phyloP scores from a whole-genome alignment of 208 protist genomes.

The Borovskyia barvae region DNA sequence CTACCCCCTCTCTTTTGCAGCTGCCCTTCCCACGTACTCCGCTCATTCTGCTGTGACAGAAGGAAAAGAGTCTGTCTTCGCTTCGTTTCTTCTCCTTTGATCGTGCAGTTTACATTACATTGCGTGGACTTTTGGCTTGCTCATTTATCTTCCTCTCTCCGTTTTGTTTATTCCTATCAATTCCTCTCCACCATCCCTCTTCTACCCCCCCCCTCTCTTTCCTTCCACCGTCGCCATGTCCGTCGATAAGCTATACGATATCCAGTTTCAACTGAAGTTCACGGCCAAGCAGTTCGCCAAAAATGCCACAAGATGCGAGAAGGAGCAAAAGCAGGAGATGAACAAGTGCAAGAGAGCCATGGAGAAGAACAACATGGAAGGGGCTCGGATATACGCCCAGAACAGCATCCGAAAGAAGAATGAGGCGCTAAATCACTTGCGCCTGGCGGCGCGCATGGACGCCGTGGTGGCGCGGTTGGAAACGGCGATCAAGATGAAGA shows the following conservation, averaged over 20 bases:
- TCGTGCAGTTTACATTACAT: no score
- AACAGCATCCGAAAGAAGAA: conserved; percentile 98
- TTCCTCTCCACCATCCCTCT: not conserved
- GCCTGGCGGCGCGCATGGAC: conserved; percentile 95
- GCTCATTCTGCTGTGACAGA: no score
- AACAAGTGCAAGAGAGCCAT: conserved; percentile 94
- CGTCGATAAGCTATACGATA: conserved; percentile 78
- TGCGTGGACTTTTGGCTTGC: not conserved
- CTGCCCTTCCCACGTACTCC: no score
- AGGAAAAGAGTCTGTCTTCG: no score
- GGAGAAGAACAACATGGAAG: conserved; percentile 97
- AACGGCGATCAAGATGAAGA: conserved; percentile 93
- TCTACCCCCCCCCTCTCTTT: not conserved
- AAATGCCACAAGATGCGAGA: conserved; percentile 87
- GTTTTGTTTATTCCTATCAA: conserved; percentile 1
- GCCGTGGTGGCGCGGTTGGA: conserved; percentile 95
- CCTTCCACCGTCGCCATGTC: conserved; percentile 43
- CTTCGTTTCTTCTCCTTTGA: no score
- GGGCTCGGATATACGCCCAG: conserved; percentile 97
- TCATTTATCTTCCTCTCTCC: conserved; percentile 3
- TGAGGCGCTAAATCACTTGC: conserved; percentile 95
- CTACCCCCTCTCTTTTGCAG: no score
- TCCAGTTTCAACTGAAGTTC: conserved; percentile 96
- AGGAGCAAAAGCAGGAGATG: conserved; percentile 92
- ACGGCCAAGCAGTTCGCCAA: conserved; percentile 93